phyloP scores from a whole-genome alignment of 805 yeast species.

The Metschnikowia aberdeeniae region DNA sequence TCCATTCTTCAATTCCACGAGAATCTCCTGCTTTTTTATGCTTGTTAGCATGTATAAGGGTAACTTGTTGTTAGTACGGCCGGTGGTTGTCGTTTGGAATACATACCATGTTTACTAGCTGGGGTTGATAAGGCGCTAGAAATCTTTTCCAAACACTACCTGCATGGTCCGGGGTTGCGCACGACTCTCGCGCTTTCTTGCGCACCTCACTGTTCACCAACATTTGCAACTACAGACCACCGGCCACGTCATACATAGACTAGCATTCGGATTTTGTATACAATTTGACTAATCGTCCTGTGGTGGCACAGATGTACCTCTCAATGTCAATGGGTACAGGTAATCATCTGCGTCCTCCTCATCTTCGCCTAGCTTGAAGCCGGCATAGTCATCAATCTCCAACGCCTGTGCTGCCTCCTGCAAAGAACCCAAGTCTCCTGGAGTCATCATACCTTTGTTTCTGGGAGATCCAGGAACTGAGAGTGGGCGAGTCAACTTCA shows the following conservation, averaged over 20 bases:
- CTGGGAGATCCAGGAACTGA: slow-evolving; percentile 98
- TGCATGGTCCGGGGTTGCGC: slow-evolving; percentile 5
- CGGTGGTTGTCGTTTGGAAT: too few relatives aligned
- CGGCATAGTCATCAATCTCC: slow-evolving; percentile 72
- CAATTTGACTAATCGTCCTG: slow-evolving; percentile 15
- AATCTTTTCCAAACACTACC: slow-evolving; percentile 1
- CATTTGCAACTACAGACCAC: too few relatives aligned
- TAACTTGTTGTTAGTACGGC: slow-evolving; percentile 46
- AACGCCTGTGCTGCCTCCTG: slow-evolving; percentile 79
- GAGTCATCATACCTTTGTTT: slow-evolving; percentile 82
- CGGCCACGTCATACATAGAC: neutral
- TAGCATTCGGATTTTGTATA: neutral
- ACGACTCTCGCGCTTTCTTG: slow-evolving; percentile 4
- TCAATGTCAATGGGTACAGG: slow-evolving; percentile 44
- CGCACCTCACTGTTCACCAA: neutral
- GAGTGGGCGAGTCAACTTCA: slow-evolving; percentile 84
- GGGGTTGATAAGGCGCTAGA: neutral
- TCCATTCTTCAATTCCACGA: slow-evolving; percentile 88
- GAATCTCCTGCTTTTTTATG: slow-evolving; percentile 81
- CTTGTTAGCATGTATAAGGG: slow-evolving; percentile 89
- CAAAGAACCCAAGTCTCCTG: slow-evolving; percentile 95
- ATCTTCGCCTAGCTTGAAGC: slow-evolving; percentile 47
- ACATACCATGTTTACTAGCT: slow-evolving; percentile 15
- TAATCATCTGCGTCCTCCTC: slow-evolving; percentile 33
- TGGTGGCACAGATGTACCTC: slow-evolving; percentile 47